Evolutionary conservation across 257 asterid species (phyloP).

Genomic region (Echium plantagineum): DNA sequence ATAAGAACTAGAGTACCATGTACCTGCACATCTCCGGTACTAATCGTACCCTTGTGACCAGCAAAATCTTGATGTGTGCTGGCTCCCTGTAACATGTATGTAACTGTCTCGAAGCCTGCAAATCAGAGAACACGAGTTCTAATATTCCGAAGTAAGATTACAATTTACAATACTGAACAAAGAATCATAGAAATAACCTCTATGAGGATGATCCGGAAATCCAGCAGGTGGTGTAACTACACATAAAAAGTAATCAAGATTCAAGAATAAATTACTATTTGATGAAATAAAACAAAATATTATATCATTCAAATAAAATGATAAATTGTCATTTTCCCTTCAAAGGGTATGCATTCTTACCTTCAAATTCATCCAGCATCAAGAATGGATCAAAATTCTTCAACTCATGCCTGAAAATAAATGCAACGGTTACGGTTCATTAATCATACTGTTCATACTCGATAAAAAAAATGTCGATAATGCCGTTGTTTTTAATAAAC

Average conservation of each 20-base stretch:
- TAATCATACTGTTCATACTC: too few species aligned
- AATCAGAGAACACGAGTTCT: background rate
- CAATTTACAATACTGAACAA: background rate
- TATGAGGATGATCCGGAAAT: constrained; percentile 96
- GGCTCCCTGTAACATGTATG: constrained; percentile 83
- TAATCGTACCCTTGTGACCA: constrained; percentile 81
- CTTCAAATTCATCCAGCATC: constrained; percentile 80
- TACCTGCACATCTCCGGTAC: constrained; percentile 89
- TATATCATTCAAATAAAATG: too few species aligned
- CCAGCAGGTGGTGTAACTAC: constrained; percentile 96
- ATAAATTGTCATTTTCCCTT: background rate
- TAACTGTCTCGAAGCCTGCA: constrained; percentile 92
- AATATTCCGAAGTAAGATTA: background rate
- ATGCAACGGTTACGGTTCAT: too few species aligned
- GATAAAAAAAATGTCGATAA: too few species aligned
- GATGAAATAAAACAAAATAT: background rate
- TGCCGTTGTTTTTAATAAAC: too few species aligned
- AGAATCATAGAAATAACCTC: constrained; percentile 36
- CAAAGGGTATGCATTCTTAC: constrained; percentile 12
- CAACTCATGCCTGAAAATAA: constrained; percentile 61
- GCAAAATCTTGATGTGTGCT: constrained; percentile 17
- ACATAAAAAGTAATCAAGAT: background rate
- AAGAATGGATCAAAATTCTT: constrained; percentile 82
- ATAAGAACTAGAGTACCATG: too few species aligned
- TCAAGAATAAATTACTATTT: background rate